Conservation (phyloP, 2,329 filamentous ascomycete genomes). For the Trichoderma sp. region DNA sequence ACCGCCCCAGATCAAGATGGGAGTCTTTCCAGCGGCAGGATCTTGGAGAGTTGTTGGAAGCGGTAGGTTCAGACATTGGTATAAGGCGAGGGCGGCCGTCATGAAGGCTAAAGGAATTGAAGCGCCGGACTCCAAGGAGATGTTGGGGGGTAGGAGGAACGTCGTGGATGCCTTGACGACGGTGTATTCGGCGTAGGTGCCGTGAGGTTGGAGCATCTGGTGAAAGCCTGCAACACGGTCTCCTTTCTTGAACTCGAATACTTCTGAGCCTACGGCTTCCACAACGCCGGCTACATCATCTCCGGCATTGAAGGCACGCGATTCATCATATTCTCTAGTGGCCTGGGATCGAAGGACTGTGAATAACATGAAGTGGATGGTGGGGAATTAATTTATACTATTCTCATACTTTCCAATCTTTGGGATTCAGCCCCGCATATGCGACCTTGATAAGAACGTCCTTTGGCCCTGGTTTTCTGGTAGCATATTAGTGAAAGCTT, state of each 20-base stretch:
- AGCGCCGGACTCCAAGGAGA: slow-evolving; percentile 48
- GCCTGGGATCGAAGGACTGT: background rate
- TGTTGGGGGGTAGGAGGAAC: slow-evolving; percentile 48
- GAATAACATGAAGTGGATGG: background rate
- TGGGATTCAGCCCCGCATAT: slow-evolving; percentile 25
- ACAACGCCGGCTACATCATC: slow-evolving; percentile 29
- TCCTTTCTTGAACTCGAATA: slow-evolving; percentile 29
- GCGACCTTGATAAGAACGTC: slow-evolving; percentile 27
- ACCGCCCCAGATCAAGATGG: slow-evolving; percentile 48
- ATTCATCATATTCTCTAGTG: background rate
- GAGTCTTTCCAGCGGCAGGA: slow-evolving; percentile 21
- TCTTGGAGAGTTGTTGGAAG: slow-evolving; percentile 48
- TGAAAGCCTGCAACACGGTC: slow-evolving; percentile 47
- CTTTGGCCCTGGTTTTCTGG: slow-evolving; percentile 21
- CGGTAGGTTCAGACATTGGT: slow-evolving; percentile 35
- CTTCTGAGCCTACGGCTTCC: slow-evolving; percentile 23
- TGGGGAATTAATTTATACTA: background rate
- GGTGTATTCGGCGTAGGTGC: slow-evolving; percentile 58
- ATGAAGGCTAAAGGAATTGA: slow-evolving; percentile 54
- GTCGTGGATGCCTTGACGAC: slow-evolving; percentile 53
- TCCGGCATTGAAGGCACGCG: slow-evolving; percentile 17
- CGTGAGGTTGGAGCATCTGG: slow-evolving; percentile 48
- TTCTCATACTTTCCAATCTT: slow-evolving; percentile 26
- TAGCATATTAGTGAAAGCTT: background rate
- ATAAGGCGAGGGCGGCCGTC: slow-evolving; percentile 52